Evolutionary conservation across 139 green algal genomes (phyloP), one percentile per base, ranked within the genome.

Genomic region (Coelastrella sp.): DNA sequence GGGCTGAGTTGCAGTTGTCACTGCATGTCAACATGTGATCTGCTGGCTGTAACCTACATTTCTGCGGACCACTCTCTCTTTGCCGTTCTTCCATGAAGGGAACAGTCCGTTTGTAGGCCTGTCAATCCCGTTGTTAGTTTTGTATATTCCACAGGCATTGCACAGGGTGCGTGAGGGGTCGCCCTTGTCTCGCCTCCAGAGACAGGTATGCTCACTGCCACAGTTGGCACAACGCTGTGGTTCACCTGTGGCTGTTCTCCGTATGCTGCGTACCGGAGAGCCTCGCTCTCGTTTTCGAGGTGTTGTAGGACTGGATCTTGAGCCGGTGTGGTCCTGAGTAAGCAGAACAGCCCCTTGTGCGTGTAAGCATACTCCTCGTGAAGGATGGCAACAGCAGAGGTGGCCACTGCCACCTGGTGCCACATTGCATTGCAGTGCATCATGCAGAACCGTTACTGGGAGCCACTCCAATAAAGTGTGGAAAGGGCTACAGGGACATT

Each of bases 141-240:
- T 81, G 73, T 68, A 81, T 32, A 81, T 81, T 21, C 73, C 73
- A 35, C 73, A 81, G 17, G 73, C 73, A 35, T 81, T 81, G 73
- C 73, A 81, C 50, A 81, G 35, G 3, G 50, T 81, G 30, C 73
- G 48, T n/a, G 32, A 63, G 71, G 71, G 71, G 71, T 79, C 41
- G n/a, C 62, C 71, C 27, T 81, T 81, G 73, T 81, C 73, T 15
- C 48, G 48, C 50, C 73, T 35, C 73, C 73, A 81, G 17, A 81
- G 30, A 32, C 50, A 67, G 32, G 73, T 81, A 17, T 53, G 23
- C 4, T 66, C 48, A 27, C 48, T 45, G 48, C 32, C 32, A 23
- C 73, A 81, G 50, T 81, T 81, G 50, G 48, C 73, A n/a, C 73
- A 81, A 17, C 73, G 73, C 13, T 67, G 9, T 21, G 48, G 50